Conservation (phyloP, 495 filamentous ascomycete genomes). For the Bombardia bombarda region DNA sequence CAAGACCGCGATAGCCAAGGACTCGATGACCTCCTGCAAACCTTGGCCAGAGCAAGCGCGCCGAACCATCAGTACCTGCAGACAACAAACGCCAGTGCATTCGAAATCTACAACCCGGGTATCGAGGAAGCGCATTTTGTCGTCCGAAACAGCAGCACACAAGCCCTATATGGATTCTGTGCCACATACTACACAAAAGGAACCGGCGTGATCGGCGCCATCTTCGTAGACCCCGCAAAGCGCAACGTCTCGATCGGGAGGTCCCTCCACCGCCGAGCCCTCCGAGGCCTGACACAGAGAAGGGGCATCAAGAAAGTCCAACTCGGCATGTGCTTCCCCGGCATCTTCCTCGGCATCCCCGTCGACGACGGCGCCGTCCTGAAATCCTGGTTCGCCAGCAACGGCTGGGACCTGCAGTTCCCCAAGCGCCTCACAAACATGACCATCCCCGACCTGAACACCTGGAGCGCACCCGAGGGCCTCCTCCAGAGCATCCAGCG, state of each 20-base stretch:
- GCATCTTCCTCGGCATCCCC: constrained; percentile 73
- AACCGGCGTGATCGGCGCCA: constrained; percentile 68
- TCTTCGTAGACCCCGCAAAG: constrained; percentile 77
- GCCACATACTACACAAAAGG: constrained; percentile 72
- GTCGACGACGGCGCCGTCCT: constrained; percentile 42
- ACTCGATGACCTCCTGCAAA: constrained; percentile 58
- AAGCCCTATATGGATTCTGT: constrained; percentile 81
- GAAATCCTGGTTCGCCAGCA: constrained; percentile 45
- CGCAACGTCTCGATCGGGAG: constrained; percentile 80
- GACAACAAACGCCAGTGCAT: constrained; percentile 63
- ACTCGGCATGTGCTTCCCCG: constrained; percentile 69
- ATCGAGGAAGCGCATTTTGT: constrained; percentile 81
- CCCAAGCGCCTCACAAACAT: constrained; percentile 52
- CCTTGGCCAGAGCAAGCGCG: constrained; percentile 49
- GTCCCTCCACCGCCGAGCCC: constrained; percentile 73
- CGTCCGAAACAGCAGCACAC: constrained; percentile 83
- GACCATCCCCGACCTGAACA: constrained; percentile 53
- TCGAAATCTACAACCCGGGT: constrained; percentile 56
- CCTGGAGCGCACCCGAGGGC: constrained; percentile 68
- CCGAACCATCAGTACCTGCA: constrained; percentile 52
- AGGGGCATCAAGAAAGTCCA: constrained; percentile 66
- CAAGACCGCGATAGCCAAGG: constrained; percentile 64
- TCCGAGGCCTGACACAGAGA: constrained; percentile 57
- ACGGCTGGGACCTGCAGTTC: constrained; percentile 41
- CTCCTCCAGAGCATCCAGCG: constrained; percentile 62